Base-by-base conservation (phyloP, 2,329 filamentous ascomycete species). In the Penicillium olsonii region DNA sequence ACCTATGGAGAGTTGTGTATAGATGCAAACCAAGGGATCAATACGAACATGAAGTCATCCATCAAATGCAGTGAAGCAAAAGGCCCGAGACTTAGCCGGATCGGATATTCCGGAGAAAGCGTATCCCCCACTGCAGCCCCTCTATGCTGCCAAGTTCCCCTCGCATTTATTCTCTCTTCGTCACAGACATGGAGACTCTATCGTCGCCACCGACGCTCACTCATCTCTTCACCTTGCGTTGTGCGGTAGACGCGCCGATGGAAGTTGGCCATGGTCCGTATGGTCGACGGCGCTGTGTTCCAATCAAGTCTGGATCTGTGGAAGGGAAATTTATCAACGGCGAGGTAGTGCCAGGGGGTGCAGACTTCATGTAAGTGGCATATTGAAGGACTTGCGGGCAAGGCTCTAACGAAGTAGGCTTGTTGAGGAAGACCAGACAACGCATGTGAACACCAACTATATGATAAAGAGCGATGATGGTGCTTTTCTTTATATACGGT, bases 381-480 rank as follows among this genome's bases (percentile, higher is more conserved):
- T 7, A 2, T 8, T 26, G 3, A 5, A 38, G 27, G 18, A 14
- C 2, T 26, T 35, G 6, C 4, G n/a, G 7, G 14, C 4, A 17
- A 14, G 8, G n/a, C 4, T 45, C 35, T 48, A 26, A 33, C 37
- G 20, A 11, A 27, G 11, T 42, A 65, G 61, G 62, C 33, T 64
- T 4, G 61, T 64, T 1, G 61, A 64, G 22, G 59, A 59, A n/a
- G 42, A 62, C 17, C 58, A 63, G n/a, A 64, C 61, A 1, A 61
- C 59, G 12, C 61, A 64, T 48, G 60, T 63, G 14, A 63, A 63
- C 38, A 60, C 62, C 8, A 62, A 60, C 14, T 61, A 64, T 29
- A 56, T 64, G 12, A 59, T 65, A n/a, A 61, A 57, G 37, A 63
- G 59, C 42, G 56, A 64, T 24, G 62, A 65, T 19, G 61, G 57